Evolutionary conservation across 768 basidiomycete genomes (phyloP).

Genomic region (Leccinum obscurum): DNA sequence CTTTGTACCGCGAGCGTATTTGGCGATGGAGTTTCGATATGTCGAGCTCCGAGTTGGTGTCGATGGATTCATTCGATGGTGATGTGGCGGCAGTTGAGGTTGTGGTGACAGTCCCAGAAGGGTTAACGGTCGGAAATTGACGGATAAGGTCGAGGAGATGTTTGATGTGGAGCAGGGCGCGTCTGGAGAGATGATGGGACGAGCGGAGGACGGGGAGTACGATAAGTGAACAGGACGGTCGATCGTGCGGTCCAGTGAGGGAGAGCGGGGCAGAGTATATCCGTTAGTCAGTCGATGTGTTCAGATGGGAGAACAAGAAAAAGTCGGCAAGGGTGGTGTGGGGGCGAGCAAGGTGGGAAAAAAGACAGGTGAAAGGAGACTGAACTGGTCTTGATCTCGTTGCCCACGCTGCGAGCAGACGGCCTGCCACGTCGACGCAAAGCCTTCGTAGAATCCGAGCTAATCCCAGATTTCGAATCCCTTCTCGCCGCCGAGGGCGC

Average conservation of each 20-base stretch:
- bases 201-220: too few relatives aligned
- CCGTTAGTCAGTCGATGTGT: neutral
- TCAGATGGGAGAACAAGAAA: too few relatives aligned
- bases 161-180: constrained; percentile 60
- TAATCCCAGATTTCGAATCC: constrained; percentile 98
- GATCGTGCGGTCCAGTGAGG: neutral
- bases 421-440: constrained; percentile 68
- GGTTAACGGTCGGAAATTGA: constrained; percentile 79
- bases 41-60: constrained; percentile 48
- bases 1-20: constrained; percentile 86
- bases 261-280: neutral
- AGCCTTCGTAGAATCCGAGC: constrained; percentile 90
- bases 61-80: constrained; percentile 25
- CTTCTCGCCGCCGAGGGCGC: constrained; percentile 85
- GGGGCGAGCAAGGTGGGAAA: too few relatives aligned
- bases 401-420: constrained; percentile 40
- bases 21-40: constrained; percentile 75
- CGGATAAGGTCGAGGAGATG: constrained; percentile 70
- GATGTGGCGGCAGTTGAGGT: too few relatives aligned
- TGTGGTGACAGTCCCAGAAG: constrained; percentile 39
- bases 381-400: constrained; percentile 12
- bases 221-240: neutral
- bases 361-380: neutral
- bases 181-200: constrained; percentile 36
- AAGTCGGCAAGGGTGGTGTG: too few relatives aligned